Evolutionary conservation across 768 basidiomycete species (phyloP).

Genomic region (Naganishia vishniacii): DNA sequence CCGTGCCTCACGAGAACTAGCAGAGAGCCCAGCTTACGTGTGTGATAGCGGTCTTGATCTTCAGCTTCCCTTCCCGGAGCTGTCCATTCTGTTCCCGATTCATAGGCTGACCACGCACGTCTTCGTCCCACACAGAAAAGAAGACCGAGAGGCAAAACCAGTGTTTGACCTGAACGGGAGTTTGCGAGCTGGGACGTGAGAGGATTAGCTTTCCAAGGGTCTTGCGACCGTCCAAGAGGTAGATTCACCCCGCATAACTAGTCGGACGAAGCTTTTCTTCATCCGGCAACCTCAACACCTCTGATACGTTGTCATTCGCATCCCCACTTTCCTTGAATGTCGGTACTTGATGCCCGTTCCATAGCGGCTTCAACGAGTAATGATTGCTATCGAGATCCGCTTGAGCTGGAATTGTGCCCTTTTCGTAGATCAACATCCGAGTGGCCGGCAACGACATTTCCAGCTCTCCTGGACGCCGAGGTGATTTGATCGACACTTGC

Average conservation of each 20-base stretch:
- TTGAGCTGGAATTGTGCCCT: constrained; percentile 13
- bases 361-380: constrained; percentile 30
- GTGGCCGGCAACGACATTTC: constrained; percentile 33
- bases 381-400: constrained; percentile 11
- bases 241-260: constrained; percentile 40
- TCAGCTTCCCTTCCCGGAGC: constrained; percentile 38
- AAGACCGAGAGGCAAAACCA: constrained; percentile 38
- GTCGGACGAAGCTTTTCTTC: constrained; percentile 43
- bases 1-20: constrained; percentile 26
- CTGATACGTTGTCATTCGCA: neutral
- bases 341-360: constrained; percentile 35
- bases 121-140: constrained; percentile 41
- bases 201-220: neutral
- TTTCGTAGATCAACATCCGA: constrained; percentile 20
- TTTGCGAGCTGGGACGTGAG: constrained; percentile 34
- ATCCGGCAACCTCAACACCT: constrained; percentile 35
- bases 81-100: constrained; percentile 30
- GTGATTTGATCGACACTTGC: constrained; percentile 35
- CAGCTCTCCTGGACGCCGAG: constrained; percentile 36
- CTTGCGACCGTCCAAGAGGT: too few species aligned
- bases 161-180: constrained; percentile 43
- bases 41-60: constrained; percentile 34
- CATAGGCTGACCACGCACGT: constrained; percentile 30
- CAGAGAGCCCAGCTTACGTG: constrained; percentile 33
- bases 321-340: constrained; percentile 30